phyloP scores from a whole-genome alignment of 768 basidiomycete species.

The Epithele typhae region DNA sequence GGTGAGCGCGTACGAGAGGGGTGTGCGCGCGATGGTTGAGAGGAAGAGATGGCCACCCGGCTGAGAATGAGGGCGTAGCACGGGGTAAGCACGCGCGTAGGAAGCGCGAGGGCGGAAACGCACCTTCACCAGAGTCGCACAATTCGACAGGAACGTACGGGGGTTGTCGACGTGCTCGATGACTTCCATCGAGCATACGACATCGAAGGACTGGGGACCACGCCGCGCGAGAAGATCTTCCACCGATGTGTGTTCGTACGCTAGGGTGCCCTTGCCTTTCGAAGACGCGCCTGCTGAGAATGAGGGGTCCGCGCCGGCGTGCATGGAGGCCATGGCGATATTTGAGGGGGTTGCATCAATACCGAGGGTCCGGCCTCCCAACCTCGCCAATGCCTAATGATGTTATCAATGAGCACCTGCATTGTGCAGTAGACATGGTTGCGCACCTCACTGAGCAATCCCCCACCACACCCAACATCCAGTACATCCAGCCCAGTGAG shows the following conservation, averaged over 20 bases:
- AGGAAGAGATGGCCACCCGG: conserved; percentile 95
- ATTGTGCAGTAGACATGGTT: conserved; percentile 16
- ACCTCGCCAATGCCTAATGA: conserved; percentile 72
- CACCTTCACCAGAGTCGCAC: conserved; percentile 86
- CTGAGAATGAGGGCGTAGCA: conserved; percentile 34
- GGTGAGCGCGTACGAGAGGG: conserved; percentile 64
- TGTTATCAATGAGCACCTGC: background rate
- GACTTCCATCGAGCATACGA: conserved; percentile 97
- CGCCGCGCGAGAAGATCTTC: conserved; percentile 57
- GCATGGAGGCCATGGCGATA: conserved; percentile 77
- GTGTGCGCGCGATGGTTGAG: conserved; percentile 89
- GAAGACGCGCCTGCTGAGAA: conserved; percentile 36
- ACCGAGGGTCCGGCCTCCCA: conserved; percentile 86
- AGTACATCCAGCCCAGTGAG: conserved; percentile 70
- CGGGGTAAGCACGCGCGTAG: background rate
- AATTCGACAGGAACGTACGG: conserved; percentile 71
- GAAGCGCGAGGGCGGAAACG: conserved; percentile 14
- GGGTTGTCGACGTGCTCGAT: conserved; percentile 97
- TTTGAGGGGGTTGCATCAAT: conserved; percentile 90
- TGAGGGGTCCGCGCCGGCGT: conserved; percentile 73
- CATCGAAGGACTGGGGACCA: conserved; percentile 70
- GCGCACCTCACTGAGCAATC: conserved; percentile 83
- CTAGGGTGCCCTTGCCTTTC: conserved; percentile 31
- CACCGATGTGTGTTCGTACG: conserved; percentile 70
- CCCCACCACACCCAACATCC: conserved; percentile 96